These are phyloP conservation scores for Clathrus columnatus DNA, from an alignment of 768 basidiomycete species.

Conservation along the genomic window DNA sequence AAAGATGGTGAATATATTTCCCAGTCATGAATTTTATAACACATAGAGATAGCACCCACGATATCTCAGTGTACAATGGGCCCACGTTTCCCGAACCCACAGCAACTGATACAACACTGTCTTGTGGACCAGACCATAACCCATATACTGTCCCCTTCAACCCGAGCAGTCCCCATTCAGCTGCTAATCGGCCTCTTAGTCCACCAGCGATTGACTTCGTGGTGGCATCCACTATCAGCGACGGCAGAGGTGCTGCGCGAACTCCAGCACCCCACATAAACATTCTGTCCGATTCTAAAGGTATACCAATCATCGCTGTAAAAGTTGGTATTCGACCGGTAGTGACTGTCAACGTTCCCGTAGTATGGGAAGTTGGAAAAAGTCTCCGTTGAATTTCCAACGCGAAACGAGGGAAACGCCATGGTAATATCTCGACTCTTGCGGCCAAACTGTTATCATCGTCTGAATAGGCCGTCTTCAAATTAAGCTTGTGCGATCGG, in stretches of 20 bases:
- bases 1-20: too few relatives aligned
- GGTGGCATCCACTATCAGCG: neutral
- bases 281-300: neutral
- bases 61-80: neutral
- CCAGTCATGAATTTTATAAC: too few relatives aligned
- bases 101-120: neutral
- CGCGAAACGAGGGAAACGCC: slow-evolving; percentile 29
- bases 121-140: neutral
- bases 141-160: slow-evolving; percentile 4
- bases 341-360: slow-evolving; percentile 35
- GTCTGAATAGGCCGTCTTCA: slow-evolving; percentile 42
- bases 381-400: slow-evolving; percentile 42
- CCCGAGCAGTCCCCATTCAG: neutral
- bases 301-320: neutral
- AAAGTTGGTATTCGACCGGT: neutral
- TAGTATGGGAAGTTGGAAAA: slow-evolving; percentile 38
- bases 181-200: neutral
- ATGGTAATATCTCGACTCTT: slow-evolving; percentile 33
- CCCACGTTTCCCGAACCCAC: neutral
- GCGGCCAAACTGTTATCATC: slow-evolving; percentile 37
- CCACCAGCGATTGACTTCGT: slow-evolving; percentile 1
- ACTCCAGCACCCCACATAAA: neutral
- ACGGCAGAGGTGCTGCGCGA: neutral
- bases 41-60: too few relatives aligned
- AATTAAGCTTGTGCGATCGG: slow-evolving; percentile 31